Base-by-base conservation (phyloP, 176 grass and related monocot species). In the Themeda triandra region DNA sequence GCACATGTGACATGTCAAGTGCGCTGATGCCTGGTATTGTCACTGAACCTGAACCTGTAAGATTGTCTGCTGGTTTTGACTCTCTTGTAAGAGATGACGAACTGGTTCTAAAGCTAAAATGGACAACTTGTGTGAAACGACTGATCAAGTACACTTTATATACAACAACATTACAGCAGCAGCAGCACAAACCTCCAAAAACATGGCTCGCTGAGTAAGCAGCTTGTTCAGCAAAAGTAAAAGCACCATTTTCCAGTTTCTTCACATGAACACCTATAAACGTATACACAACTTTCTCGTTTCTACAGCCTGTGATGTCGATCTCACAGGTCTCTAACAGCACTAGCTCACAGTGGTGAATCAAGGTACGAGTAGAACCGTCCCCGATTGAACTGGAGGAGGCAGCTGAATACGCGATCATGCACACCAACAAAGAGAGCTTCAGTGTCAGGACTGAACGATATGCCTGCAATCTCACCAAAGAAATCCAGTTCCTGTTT, bases 401-500 rank as follows among this genome's bases (percentile, higher is more conserved):
- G 92, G 77, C 94, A 92, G 46, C 92, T 83, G 70, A 86, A 92
- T 29, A 59, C 77, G 6, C 84, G 80, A 81, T 94, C 94, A 68
- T 91, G 81, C 6, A 97, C 83, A 30, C 92, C 90, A 13, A 97
- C 73, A 87, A 92, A 94, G 11, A 97, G 86, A 76, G 88, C 73
- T 78, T 94, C 92, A 3, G 90, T 87, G 69, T 94, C 94, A 1
- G 92, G 94, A 60, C 92, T 97, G 73, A 97, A 97, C 1, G 92
- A 91, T 44, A 94, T 90, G 36, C 94, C 90, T 2, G 90, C 77
- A 27, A 97, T 75, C 78, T 97, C 94, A 76, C 90, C 94, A 12
- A 97, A 94, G 69, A 94, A 97, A 39, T 97, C 92, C 27, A 97
- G 30, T 13, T 92, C 94, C 67, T 97, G 94, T 80, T 87, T 84